Conservation (phyloP, 805 yeast genomes). For the Candida montana region DNA sequence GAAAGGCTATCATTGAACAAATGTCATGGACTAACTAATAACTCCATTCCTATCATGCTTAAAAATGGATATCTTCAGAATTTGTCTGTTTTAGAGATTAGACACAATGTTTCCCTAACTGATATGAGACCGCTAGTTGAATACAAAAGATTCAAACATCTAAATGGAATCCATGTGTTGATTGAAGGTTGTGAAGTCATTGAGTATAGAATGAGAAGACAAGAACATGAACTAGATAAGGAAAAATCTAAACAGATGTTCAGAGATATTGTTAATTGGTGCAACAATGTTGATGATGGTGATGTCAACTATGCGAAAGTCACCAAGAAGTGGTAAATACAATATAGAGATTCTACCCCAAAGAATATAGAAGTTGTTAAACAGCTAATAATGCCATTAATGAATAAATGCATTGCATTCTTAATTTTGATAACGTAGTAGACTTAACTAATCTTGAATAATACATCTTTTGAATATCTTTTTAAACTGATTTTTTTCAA, state of each 20-base stretch:
- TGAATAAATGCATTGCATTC: no score
- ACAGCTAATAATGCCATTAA: no score
- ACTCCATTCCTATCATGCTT: conserved; percentile 48
- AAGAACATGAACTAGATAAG: conserved; percentile 54
- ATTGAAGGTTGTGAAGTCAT: conserved; percentile 77
- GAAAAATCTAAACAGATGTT: conserved; percentile 52
- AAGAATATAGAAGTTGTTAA: no score
- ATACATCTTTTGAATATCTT: no score
- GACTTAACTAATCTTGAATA: no score
- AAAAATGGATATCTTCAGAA: conserved; percentile 44
- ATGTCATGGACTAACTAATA: conserved; percentile 56
- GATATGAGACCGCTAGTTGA: conserved; percentile 61
- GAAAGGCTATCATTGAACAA: conserved; percentile 71
- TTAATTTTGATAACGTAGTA: no score
- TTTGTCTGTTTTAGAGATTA: conserved; percentile 70
- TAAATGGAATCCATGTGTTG: conserved; percentile 37
- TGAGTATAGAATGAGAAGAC: conserved; percentile 51
- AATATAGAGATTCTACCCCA: no score
- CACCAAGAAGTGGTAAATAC: not conserved
- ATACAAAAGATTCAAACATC: conserved; percentile 43
- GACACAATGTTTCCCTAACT: conserved; percentile 53
- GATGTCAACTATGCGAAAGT: conserved; percentile 8
- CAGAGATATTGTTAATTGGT: conserved; percentile 62
- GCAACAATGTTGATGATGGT: conserved; percentile 43
- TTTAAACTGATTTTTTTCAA: no score